Evolutionary conservation across 805 yeast species (phyloP).

Genomic region (Yarrowia sp.): DNA sequence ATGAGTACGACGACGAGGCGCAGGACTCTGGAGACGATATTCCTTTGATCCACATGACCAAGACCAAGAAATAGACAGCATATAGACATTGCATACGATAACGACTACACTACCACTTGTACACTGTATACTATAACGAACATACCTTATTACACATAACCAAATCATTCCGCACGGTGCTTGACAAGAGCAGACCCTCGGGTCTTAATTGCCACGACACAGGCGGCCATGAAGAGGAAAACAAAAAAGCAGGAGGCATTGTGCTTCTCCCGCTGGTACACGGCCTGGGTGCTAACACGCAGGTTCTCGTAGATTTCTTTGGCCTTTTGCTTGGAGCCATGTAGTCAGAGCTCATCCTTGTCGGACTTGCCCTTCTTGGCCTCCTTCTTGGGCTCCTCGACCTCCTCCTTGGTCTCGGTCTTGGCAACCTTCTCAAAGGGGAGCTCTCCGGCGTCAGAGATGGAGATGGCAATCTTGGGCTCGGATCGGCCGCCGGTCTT

Average conservation of each 20-base stretch:
- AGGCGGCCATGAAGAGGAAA: constrained; percentile 11
- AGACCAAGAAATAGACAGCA: background rate
- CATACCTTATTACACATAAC: background rate
- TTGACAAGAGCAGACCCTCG: background rate
- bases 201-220: background rate
- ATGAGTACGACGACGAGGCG: background rate
- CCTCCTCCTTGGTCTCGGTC: constrained; percentile 29
- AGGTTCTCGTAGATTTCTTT: background rate
- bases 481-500: constrained; percentile 68
- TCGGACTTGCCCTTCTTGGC: constrained; percentile 25
- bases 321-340: constrained; percentile 23
- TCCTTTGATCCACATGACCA: constrained; percentile 17
- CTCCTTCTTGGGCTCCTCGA: constrained; percentile 31
- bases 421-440: constrained; percentile 23
- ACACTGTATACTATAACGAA: too few species aligned
- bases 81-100: constrained; percentile 7
- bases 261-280: constrained; percentile 23
- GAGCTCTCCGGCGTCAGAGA: constrained; percentile 67
- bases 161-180: background rate
- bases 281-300: background rate
- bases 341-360: constrained; percentile 36
- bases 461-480: constrained; percentile 65
- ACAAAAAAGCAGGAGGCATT: constrained; percentile 9
- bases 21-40: constrained; percentile 14
- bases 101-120: too few species aligned